phyloP scores from a whole-genome alignment of 2,329 filamentous ascomycete species.

The Colletotrichum sp. region DNA sequence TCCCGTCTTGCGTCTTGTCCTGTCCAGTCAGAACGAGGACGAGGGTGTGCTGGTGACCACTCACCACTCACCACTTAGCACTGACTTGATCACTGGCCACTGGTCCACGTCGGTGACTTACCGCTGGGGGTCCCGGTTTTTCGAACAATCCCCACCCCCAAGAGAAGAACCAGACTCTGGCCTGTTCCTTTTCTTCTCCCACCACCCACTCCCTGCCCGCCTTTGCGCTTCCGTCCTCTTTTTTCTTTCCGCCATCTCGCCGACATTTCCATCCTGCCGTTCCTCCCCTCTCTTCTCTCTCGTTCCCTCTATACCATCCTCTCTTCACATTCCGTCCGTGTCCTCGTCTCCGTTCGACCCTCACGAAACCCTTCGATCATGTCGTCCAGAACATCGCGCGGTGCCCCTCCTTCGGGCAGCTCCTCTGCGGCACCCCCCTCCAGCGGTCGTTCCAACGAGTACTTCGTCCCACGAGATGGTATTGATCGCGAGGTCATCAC shows the following conservation, averaged over 20 bases:
- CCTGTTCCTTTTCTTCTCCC: slow-evolving; percentile 31
- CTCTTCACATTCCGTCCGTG: slow-evolving; percentile 14
- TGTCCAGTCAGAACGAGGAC: not conserved
- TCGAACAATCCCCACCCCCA: slow-evolving; percentile 10
- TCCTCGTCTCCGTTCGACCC: slow-evolving; percentile 18
- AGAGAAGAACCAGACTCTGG: slow-evolving; percentile 20
- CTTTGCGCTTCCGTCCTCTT: slow-evolving; percentile 29
- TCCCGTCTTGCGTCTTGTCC: not conserved
- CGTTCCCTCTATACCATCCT: slow-evolving; percentile 21
- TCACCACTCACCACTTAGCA: not conserved
- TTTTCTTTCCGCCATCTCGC: slow-evolving; percentile 31
- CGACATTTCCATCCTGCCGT: slow-evolving; percentile 28
- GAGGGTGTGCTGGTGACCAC: slow-evolving; percentile 2
- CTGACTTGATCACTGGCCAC: slow-evolving; percentile 2
- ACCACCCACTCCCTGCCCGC: slow-evolving; percentile 30
- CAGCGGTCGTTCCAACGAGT: slow-evolving; percentile 70
- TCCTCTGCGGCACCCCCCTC: slow-evolving; percentile 39
- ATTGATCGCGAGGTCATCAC: slow-evolving; percentile 87
- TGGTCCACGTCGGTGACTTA: slow-evolving; percentile 8
- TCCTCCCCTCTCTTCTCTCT: slow-evolving; percentile 25
- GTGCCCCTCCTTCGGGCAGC: slow-evolving; percentile 29
- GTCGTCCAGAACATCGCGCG: slow-evolving; percentile 44
- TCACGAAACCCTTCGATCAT: slow-evolving; percentile 35
- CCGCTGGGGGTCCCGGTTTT: slow-evolving; percentile 20
- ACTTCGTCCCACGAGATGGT: slow-evolving; percentile 80